Evolutionary conservation across 129 eudicot species (phyloP).

Genomic region (Chrysanthemum seticuspe): DNA sequence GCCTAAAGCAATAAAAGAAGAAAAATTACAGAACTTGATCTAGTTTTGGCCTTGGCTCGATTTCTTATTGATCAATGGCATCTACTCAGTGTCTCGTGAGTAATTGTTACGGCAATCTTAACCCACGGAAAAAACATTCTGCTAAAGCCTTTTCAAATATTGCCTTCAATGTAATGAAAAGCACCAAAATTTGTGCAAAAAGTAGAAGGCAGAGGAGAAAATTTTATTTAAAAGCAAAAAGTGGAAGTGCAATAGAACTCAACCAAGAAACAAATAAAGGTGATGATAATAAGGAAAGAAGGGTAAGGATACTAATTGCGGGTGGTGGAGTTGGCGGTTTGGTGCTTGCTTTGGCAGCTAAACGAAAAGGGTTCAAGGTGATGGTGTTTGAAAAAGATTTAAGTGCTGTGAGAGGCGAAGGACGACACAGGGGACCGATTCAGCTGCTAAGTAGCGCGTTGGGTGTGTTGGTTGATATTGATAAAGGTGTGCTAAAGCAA

Average conservation of each 20-base stretch:
- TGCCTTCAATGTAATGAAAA: background rate
- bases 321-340: conserved; percentile 51
- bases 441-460: conserved; percentile 43
- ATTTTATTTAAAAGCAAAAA: background rate
- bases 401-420: conserved; percentile 47
- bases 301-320: conserved; percentile 35
- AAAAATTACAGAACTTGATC: too few species aligned
- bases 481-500: conserved; percentile 20
- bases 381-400: conserved; percentile 47
- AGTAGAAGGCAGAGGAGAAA: too few species aligned
- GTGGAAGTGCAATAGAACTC: background rate
- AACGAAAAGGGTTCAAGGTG: conserved; percentile 35
- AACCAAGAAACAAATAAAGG: background rate
- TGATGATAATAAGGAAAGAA: conserved; percentile 3
- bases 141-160: background rate
- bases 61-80: conserved; percentile 2
- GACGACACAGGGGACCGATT: conserved; percentile 39
- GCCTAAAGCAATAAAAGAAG: too few species aligned
- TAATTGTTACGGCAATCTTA: background rate
- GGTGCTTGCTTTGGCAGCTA: conserved; percentile 42
- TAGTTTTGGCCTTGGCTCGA: too few species aligned
- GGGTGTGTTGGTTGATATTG: conserved; percentile 36
- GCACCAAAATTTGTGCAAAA: background rate
- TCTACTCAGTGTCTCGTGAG: background rate
- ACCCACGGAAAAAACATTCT: background rate